Conservation (phyloP, 371 early-diverging fungal species). For the Saksenaea oblongispora region DNA sequence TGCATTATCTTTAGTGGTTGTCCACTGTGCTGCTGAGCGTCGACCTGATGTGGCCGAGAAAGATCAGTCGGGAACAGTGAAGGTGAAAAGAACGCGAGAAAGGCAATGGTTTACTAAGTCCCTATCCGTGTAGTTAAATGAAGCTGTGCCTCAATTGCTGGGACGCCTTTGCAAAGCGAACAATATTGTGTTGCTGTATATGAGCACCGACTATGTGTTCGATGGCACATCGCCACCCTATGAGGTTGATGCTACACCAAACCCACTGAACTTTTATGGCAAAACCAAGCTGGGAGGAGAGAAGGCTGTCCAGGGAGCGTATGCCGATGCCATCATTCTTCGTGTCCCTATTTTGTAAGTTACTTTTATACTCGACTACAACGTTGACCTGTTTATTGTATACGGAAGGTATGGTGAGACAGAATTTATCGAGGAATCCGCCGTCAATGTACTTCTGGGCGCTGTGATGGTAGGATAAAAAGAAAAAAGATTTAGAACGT, state of each 20-base stretch:
- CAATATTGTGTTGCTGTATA: conserved; percentile 68
- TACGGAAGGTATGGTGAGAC: conserved; percentile 62
- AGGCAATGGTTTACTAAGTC: not conserved
- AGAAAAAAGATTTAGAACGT: not conserved
- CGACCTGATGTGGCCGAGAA: conserved; percentile 83
- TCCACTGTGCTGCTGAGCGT: conserved; percentile 88
- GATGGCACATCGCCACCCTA: conserved; percentile 85
- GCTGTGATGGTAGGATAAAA: conserved; percentile 50
- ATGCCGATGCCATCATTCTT: conserved; percentile 66
- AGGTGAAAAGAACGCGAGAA: conserved; percentile 33
- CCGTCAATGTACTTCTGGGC: conserved; percentile 73
- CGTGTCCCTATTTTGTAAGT: conserved; percentile 78
- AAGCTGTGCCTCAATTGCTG: conserved; percentile 58
- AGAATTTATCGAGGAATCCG: conserved; percentile 73
- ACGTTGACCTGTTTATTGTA: not conserved
- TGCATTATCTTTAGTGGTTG: conserved; percentile 51
- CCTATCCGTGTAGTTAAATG: conserved; percentile 58
- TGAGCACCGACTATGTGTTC: conserved; percentile 94
- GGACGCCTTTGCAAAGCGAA: conserved; percentile 52
- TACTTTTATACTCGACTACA: not conserved
- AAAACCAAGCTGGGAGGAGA: conserved; percentile 78
- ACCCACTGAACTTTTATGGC: conserved; percentile 86
- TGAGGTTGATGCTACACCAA: conserved; percentile 63
- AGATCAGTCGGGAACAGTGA: conserved; percentile 56
- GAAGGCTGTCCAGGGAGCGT: conserved; percentile 54